Evolutionary conservation across 129 eudicot genomes (phyloP), one percentile per base, ranked within the genome.

Genomic region (Saposhnikovia divaricata): DNA sequence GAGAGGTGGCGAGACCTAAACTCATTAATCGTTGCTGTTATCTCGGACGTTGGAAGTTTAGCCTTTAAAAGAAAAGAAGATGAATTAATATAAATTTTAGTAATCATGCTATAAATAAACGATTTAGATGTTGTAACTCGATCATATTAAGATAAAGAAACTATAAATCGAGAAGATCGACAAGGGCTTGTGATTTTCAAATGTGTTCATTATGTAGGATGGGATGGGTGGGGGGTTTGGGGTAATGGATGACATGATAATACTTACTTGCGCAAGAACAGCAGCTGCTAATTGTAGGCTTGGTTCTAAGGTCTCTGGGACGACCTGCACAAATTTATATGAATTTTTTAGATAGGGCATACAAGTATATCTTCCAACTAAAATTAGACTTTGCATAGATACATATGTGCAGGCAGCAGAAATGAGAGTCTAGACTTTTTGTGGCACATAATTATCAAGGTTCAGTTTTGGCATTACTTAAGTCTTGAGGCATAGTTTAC

Each of bases 271-370:
- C 72, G 96, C 94, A 84, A 95, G 97, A 82, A 95, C 98, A 80
- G 98, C 98, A 82, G 98, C 92, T 77, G 98, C 98, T 72, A 95
- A 82, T 87, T 95, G 98, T 47, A 95, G 88, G 83, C 98, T 95
- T 81, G 98, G 98, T 84, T 95, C 98, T 89, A 95, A 89, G 38
- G 97, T 95, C 91, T 95, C 98, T 0, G 98, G 97, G 47, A 95
- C 98, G 46, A 95, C 98, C 98, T 95, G 89, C 77, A 81, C 69
- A 77, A 12, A 50, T 74, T 50, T 74, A 27, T 40, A 57, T n/a
- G 31, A 72, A 78, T 51, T 68, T 45, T 81, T 44, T 65, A 46
- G 70, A 46, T 48, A 72, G 12, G 72, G 42, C 9, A 42, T 50
- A 34, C 2, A 53, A 21, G 59, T n/a, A 74, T 16, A 9, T 44